These are phyloP conservation scores for Sutorius eximius DNA, from an alignment of 1,284 basidiomycete genomes.

Conservation along the genomic window DNA sequence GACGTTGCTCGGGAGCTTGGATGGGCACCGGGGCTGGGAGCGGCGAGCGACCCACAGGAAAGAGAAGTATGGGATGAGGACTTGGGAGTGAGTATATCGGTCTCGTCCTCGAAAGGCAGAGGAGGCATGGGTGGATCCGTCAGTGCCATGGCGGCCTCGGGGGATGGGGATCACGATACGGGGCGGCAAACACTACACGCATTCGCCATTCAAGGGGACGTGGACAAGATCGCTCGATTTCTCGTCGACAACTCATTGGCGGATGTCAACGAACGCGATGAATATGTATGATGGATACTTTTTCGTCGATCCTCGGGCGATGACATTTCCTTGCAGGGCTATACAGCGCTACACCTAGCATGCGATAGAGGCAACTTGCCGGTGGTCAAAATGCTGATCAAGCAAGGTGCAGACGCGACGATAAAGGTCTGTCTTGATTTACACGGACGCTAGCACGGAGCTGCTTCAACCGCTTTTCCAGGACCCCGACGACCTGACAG, in stretches of 20 bases:
- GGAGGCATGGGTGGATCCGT: conserved; percentile 62
- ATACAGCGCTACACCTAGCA: conserved; percentile 83
- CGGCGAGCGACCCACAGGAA: conserved; percentile 17
- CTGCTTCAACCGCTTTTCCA: conserved; percentile 31
- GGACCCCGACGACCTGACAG: conserved; percentile 73
- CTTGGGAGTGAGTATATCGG: conserved; percentile 30
- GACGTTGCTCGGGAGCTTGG: conserved; percentile 68
- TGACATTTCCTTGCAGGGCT: conserved; percentile 56
- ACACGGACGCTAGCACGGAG: background rate
- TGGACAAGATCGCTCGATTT: conserved; percentile 45
- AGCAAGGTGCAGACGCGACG: conserved; percentile 60
- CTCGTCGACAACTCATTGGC: conserved; percentile 42
- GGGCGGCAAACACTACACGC: conserved; percentile 54
- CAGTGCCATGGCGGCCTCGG: conserved; percentile 53
- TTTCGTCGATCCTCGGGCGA: background rate
- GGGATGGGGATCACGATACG: conserved; percentile 36
- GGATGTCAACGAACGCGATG: conserved; percentile 50
- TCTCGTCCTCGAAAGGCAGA: conserved; percentile 34
- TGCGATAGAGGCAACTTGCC: conserved; percentile 72
- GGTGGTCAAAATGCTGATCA: conserved; percentile 61
- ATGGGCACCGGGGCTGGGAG: conserved; percentile 51
- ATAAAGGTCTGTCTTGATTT: conserved; percentile 51
- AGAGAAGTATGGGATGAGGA: conserved; percentile 42
- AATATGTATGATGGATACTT: conserved; percentile 55
- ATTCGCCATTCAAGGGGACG: conserved; percentile 61